These are phyloP conservation scores for Suillus paluster DNA, from an alignment of 768 basidiomycete genomes.

Conservation along the genomic window DNA sequence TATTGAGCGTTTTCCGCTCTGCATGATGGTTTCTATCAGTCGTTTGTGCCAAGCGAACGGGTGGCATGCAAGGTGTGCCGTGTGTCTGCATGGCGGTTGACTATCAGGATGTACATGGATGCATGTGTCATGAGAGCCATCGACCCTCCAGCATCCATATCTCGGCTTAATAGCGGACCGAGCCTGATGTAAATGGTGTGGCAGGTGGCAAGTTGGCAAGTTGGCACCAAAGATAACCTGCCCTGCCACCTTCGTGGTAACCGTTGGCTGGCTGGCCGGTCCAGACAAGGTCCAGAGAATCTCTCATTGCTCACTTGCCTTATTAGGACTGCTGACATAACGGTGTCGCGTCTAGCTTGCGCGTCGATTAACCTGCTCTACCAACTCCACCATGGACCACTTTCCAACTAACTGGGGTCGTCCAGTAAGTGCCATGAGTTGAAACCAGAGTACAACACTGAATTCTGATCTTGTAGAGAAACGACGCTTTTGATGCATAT, in stretches of 20 bases:
- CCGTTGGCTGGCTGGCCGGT: no score
- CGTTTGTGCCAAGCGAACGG: background rate
- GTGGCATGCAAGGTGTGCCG: background rate
- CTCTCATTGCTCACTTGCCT: no score
- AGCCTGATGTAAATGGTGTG: background rate
- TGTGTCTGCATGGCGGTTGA: background rate
- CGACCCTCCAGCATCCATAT: no score
- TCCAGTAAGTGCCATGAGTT: slow-evolving; percentile 53
- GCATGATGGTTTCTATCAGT: background rate
- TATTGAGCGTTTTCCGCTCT: background rate
- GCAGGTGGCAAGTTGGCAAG: background rate
- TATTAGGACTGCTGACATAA: slow-evolving; percentile 16
- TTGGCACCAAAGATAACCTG: no score
- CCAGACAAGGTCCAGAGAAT: no score
- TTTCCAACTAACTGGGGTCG: slow-evolving; percentile 86
- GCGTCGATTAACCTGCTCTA: slow-evolving; percentile 19
- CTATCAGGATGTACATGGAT: background rate
- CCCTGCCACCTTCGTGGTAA: background rate
- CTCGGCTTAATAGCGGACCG: background rate
- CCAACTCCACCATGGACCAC: slow-evolving; percentile 65
- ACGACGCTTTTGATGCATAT: slow-evolving; percentile 76
- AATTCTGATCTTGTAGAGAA: slow-evolving; percentile 50
- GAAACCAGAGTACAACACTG: background rate
- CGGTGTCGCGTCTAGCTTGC: slow-evolving; percentile 19
- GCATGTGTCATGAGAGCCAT: background rate